phyloP scores from a whole-genome alignment of 768 basidiomycete species.

The Wakefieldia striispora region DNA sequence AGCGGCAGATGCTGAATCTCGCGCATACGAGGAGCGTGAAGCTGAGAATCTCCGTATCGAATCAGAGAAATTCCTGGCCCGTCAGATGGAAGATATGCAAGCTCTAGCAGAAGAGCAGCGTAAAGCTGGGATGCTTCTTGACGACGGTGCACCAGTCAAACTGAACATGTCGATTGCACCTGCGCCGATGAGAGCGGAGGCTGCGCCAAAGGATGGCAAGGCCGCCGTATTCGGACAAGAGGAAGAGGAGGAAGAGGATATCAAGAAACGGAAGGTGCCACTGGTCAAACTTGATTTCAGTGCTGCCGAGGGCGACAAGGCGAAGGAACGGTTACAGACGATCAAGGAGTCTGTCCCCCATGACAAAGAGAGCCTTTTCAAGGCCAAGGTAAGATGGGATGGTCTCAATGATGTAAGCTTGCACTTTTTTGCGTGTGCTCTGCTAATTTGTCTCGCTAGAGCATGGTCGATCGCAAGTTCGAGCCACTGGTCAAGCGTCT shows the following conservation, averaged over 20 bases:
- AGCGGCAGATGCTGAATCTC: conserved; percentile 79
- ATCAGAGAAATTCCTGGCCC: conserved; percentile 90
- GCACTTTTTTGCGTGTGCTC: conserved; percentile 1
- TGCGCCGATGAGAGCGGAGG: conserved; percentile 45
- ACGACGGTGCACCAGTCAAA: conserved; percentile 89
- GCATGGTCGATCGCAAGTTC: conserved; percentile 80
- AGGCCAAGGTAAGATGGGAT: conserved; percentile 88
- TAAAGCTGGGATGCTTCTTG: conserved; percentile 84
- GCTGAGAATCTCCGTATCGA: conserved; percentile 83
- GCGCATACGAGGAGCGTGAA: conserved; percentile 80
- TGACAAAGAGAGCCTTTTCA: conserved; percentile 78
- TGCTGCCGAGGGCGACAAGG: conserved; percentile 78
- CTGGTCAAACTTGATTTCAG: conserved; percentile 91
- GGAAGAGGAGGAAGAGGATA: conserved; percentile 83
- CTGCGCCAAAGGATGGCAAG: conserved; percentile 45
- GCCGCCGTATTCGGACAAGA: conserved; percentile 71
- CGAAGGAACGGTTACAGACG: conserved; percentile 75
- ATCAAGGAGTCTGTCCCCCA: conserved; percentile 71
- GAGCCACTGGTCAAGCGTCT: conserved; percentile 79
- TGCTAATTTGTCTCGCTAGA: conserved; percentile 42
- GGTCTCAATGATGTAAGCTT: conserved; percentile 77
- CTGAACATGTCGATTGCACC: conserved; percentile 73
- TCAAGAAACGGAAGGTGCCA: conserved; percentile 78
- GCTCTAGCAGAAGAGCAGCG: conserved; percentile 87
- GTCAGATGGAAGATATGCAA: conserved; percentile 96